Conservation (phyloP, 208 protist genomes). For the Crithidia mellificae region DNA sequence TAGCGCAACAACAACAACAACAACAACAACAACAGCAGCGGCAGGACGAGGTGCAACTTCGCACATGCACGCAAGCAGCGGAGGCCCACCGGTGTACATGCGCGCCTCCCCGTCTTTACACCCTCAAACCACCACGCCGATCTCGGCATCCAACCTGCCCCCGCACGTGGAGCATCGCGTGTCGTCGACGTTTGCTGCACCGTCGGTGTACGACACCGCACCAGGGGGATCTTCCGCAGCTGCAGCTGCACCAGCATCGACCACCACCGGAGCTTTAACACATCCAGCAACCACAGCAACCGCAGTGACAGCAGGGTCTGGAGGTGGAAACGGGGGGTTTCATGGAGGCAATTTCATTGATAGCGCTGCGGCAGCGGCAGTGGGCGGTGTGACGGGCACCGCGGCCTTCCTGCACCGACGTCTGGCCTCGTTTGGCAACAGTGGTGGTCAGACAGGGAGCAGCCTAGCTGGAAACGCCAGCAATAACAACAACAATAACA, state of each 20-base stretch:
- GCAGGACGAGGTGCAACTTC: no score
- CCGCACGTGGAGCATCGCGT: neutral
- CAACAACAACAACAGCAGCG: neutral
- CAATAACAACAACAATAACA: no score
- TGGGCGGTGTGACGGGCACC: no score
- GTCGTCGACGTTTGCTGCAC: neutral
- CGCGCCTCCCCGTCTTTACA: neutral
- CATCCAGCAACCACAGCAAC: no score
- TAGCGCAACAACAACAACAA: neutral
- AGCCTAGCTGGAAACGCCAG: no score
- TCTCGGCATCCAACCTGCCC: neutral
- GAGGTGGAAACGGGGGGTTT: no score
- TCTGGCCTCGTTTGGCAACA: neutral
- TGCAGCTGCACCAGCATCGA: neutral
- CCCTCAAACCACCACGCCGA: neutral
- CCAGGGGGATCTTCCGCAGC: neutral
- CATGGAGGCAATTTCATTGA: neutral
- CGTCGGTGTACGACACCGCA: neutral
- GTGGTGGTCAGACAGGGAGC: neutral
- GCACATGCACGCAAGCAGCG: no score
- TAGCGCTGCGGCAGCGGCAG: neutral
- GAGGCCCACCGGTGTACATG: no score
- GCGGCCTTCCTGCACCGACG: neutral
- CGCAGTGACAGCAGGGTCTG: no score
- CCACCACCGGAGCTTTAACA: no score